phyloP scores from a whole-genome alignment of 108 stramenopile species.

The Chaetoceros tenuissimus region DNA sequence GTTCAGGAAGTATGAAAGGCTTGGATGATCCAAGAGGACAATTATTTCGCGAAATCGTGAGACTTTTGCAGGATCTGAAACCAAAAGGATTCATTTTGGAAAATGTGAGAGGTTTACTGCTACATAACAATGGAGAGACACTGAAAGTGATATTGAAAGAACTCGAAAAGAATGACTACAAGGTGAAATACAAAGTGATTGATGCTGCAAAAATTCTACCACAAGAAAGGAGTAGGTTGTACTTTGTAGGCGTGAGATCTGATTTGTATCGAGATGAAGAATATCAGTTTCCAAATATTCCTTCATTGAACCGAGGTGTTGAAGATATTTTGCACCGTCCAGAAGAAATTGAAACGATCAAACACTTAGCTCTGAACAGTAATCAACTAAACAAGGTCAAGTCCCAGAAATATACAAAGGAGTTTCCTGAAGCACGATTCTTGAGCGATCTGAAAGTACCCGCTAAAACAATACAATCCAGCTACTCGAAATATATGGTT shows the following conservation, averaged over 20 bases:
- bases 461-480: constrained; percentile 18
- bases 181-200: constrained; percentile 7
- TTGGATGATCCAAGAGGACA: constrained; percentile 11
- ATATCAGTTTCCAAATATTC: constrained; percentile 10
- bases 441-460: constrained; percentile 2
- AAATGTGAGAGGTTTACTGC: constrained; percentile 19
- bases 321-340: constrained; percentile 6
- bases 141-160: constrained; percentile 1
- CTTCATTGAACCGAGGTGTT: constrained; percentile 3
- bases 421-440: constrained; percentile 13
- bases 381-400: constrained; percentile 8
- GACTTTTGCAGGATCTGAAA: constrained; percentile 11
- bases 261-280: constrained; percentile 3
- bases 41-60: constrained; percentile 19
- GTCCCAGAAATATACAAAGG: constrained; percentile 13
- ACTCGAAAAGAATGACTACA: constrained; percentile 9
- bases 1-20: constrained; percentile 3
- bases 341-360: background rate
- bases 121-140: constrained; percentile 15
- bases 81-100: constrained; percentile 20
- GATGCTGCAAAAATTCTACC: constrained; percentile 13
- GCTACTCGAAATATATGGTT: constrained; percentile 21
- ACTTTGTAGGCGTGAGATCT: constrained; percentile 14
- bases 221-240: constrained; percentile 16
- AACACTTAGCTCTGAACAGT: background rate